These are phyloP conservation scores for Galeopsis tetrahit DNA, from an alignment of 257 asterid species.

Conservation along the genomic window DNA sequence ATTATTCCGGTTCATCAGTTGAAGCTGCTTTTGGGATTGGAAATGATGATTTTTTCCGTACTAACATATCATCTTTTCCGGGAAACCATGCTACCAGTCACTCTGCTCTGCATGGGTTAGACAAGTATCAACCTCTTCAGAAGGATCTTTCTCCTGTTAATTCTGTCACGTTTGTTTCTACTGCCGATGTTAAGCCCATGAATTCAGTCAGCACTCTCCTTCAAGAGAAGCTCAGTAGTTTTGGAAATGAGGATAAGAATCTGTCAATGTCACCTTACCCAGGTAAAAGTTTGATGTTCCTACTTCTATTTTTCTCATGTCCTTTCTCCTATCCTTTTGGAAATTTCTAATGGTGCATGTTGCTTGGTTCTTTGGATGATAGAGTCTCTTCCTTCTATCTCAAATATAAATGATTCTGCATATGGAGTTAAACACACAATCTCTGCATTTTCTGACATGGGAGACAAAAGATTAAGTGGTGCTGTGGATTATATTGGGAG, in stretches of 20 bases:
- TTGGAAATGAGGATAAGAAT: constrained; percentile 42
- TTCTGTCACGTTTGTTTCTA: constrained; percentile 46
- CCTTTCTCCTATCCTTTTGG: constrained; percentile 26
- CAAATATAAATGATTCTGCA: constrained; percentile 39
- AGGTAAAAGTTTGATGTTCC: constrained; percentile 50
- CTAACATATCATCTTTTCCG: constrained; percentile 36
- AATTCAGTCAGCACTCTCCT: constrained; percentile 42
- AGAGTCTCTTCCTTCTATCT: constrained; percentile 50
- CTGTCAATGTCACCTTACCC: constrained; percentile 46
- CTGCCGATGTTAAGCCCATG: constrained; percentile 43
- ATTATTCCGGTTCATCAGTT: constrained; percentile 42
- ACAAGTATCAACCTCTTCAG: constrained; percentile 37
- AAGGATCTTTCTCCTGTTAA: constrained; percentile 45
- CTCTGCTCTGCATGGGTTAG: constrained; percentile 41
- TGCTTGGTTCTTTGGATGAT: constrained; percentile 39
- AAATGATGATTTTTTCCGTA: constrained; percentile 30
- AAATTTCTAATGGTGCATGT: constrained; percentile 32
- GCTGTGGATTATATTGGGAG: constrained; percentile 40
- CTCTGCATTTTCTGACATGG: constrained; percentile 49
- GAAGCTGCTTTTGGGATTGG: constrained; percentile 43
- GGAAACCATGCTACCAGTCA: constrained; percentile 42
- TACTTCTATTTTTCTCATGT: neutral
- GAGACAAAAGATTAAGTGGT: constrained; percentile 47
- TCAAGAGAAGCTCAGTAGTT: constrained; percentile 47
- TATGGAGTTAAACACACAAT: constrained; percentile 47